These are phyloP conservation scores for Triangularia setosa DNA, from an alignment of 2,329 filamentous ascomycete species.

Conservation along the genomic window DNA sequence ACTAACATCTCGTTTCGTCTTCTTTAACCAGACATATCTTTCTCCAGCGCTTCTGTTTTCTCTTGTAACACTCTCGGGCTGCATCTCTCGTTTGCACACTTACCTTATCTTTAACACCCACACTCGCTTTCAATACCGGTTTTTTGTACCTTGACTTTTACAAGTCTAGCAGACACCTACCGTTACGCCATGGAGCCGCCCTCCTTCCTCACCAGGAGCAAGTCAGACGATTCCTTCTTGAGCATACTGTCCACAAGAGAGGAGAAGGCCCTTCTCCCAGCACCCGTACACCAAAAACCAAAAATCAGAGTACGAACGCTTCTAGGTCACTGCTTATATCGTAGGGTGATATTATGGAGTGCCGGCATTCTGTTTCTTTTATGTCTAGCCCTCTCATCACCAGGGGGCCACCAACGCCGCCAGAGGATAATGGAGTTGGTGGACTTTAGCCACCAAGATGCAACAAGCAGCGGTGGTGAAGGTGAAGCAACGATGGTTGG, in stretches of 20 bases:
- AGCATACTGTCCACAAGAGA: constrained; percentile 17
- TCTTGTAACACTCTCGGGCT: not conserved
- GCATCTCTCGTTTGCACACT: constrained; percentile 5
- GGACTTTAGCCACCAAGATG: constrained; percentile 13
- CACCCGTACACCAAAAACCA: constrained; percentile 33
- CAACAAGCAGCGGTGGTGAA: not conserved
- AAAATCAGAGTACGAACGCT: constrained; percentile 42
- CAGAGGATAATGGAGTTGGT: constrained; percentile 26
- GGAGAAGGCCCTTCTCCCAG: constrained; percentile 28
- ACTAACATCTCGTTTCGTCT: not conserved
- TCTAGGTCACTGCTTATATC: constrained; percentile 50
- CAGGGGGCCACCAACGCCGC: constrained; percentile 24
- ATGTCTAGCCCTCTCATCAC: constrained; percentile 38
- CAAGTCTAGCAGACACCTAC: not conserved
- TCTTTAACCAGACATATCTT: not conserved
- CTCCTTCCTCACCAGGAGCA: constrained; percentile 18
- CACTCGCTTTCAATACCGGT: not conserved
- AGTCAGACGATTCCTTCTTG: constrained; percentile 17
- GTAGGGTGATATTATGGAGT: constrained; percentile 50
- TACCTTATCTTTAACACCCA: not conserved
- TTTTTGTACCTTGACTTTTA: not conserved
- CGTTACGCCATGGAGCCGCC: constrained; percentile 19
- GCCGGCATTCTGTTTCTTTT: constrained; percentile 40
- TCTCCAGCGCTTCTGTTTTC: not conserved
- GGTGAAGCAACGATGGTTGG: constrained; percentile 11